Conservation (phyloP, 202 grass and related monocot species). For the Bolboschoenoplectus hybrid region DNA sequence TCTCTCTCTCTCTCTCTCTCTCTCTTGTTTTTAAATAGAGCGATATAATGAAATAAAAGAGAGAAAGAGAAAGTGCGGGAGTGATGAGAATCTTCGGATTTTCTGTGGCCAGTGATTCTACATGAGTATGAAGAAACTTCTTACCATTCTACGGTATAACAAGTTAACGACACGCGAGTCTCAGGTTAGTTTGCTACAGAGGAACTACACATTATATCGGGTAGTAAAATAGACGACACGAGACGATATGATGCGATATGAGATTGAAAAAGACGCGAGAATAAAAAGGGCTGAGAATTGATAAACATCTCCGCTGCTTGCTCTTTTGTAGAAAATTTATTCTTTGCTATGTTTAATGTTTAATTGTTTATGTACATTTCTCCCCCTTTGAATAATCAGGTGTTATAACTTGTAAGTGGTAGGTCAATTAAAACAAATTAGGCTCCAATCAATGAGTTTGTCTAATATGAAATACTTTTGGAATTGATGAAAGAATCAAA, state of each 20-base stretch:
- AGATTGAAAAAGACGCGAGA: slow-evolving; percentile 31
- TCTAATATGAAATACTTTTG: not conserved
- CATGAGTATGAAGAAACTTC: not conserved
- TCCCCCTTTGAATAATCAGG: too few species aligned
- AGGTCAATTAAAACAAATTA: not conserved
- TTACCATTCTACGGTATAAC: not conserved
- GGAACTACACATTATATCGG: too few species aligned
- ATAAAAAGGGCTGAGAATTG: not conserved
- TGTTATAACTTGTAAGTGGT: not conserved
- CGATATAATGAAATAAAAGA: slow-evolving; percentile 27
- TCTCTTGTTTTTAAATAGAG: slow-evolving; percentile 25
- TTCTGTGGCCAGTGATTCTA: not conserved
- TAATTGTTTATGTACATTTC: too few species aligned
- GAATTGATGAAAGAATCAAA: not conserved
- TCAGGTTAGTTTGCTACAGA: not conserved
- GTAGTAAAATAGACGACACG: slow-evolving; percentile 11
- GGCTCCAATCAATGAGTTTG: not conserved
- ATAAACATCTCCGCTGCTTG: not conserved
- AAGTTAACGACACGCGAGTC: not conserved
- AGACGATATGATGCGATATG: not conserved
- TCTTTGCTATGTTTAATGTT: too few species aligned
- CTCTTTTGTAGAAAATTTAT: not conserved
- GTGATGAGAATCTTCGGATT: slow-evolving; percentile 10
- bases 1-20: not conserved
- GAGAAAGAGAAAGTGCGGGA: not conserved